phyloP scores from a whole-genome alignment of 129 eudicot genomes.

The Deinandra increscens region DNA sequence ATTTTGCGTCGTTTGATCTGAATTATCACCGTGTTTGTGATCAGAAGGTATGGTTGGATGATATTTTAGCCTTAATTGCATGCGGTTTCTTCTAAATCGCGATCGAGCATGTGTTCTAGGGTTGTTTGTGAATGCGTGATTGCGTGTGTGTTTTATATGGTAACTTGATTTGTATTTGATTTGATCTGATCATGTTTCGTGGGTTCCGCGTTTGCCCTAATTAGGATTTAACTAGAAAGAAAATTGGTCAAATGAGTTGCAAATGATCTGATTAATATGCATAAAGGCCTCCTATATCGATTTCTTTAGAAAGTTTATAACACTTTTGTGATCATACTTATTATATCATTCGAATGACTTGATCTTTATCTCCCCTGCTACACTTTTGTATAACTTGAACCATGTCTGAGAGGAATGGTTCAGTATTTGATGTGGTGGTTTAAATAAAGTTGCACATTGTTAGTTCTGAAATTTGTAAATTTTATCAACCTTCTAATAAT shows the following conservation, averaged over 20 bases:
- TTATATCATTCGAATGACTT: neutral
- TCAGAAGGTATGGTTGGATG: neutral
- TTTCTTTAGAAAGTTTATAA: neutral
- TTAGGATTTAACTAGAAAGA: neutral
- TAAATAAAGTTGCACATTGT: neutral
- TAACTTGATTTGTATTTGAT: conserved; percentile 2
- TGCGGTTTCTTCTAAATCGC: neutral
- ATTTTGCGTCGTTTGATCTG: neutral
- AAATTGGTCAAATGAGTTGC: neutral
- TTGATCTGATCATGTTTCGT: neutral
- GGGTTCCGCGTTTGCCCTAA: neutral
- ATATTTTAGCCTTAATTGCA: conserved; percentile 14
- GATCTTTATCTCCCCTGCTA: neutral
- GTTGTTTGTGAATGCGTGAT: neutral
- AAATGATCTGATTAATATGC: neutral
- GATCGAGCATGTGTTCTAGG: conserved; percentile 7
- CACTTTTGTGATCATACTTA: neutral
- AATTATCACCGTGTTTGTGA: neutral
- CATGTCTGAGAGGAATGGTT: neutral
- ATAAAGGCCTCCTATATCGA: neutral
- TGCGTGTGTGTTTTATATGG: too few species aligned
- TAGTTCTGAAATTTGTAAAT: neutral
- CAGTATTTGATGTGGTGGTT: neutral
- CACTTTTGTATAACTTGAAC: neutral
- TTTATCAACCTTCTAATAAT: neutral